phyloP scores from a whole-genome alignment of 2,329 filamentous ascomycete species.

The Phaeosphaeria sp. region DNA sequence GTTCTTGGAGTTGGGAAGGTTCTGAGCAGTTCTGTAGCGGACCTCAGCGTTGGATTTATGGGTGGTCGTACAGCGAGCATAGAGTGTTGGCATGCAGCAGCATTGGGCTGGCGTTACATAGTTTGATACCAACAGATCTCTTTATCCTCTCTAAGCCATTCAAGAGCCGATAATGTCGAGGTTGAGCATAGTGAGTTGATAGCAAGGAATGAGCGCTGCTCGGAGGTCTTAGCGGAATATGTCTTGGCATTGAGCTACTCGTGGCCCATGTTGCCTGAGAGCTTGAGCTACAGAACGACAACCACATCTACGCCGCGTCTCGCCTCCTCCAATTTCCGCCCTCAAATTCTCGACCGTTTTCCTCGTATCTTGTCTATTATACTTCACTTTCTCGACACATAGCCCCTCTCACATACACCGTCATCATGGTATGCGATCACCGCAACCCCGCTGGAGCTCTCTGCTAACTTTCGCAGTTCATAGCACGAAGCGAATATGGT shows the following conservation, averaged over 20 bases:
- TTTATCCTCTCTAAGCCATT: background rate
- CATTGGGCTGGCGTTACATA: background rate
- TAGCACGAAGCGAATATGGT: slow-evolving; percentile 99
- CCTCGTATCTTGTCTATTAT: background rate
- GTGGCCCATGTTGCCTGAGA: slow-evolving; percentile 38
- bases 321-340: background rate
- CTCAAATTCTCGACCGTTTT: background rate
- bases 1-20: no score
- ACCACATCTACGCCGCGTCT: slow-evolving; percentile 19
- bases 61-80: background rate
- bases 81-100: background rate
- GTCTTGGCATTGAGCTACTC: slow-evolving; percentile 29
- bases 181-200: background rate
- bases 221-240: slow-evolving; percentile 6
- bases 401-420: slow-evolving; percentile 13
- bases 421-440: slow-evolving; percentile 41
- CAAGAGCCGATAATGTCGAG: background rate
- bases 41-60: background rate
- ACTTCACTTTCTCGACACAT: background rate
- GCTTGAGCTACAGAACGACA: slow-evolving; percentile 31
- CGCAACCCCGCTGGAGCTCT: slow-evolving; percentile 37
- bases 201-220: background rate
- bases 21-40: background rate
- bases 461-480: slow-evolving; percentile 69
- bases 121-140: slow-evolving; percentile 3